phyloP scores from a whole-genome alignment of 352 stramenopile species.

The Globisporangium apiculatum region DNA sequence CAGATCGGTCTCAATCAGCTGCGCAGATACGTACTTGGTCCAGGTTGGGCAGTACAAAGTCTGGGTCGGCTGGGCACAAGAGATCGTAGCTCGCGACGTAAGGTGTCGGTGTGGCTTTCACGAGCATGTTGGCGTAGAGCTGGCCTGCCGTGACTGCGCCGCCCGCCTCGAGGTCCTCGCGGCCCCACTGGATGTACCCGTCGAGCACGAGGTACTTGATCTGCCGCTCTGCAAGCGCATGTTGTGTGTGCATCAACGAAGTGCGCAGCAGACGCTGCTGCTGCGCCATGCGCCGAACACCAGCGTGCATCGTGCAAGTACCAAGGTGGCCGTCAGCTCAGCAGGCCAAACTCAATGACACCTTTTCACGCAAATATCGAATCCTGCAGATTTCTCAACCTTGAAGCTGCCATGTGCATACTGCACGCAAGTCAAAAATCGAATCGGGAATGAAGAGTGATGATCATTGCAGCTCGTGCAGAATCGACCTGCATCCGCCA shows the following conservation, averaged over 20 bases:
- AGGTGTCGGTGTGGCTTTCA: conserved; percentile 33
- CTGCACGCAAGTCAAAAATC: too few relatives aligned
- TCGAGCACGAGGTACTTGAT: conserved; percentile 61
- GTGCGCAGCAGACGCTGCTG: background rate
- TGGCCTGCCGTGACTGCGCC: conserved; percentile 61
- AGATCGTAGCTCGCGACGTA: conserved; percentile 44
- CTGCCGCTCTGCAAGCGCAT: conserved; percentile 12
- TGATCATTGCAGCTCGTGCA: too few relatives aligned
- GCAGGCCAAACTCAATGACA: too few relatives aligned
- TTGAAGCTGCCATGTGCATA: too few relatives aligned
- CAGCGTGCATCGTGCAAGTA: too few relatives aligned
- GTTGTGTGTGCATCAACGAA: background rate
- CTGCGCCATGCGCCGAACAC: too few relatives aligned
- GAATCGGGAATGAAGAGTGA: too few relatives aligned
- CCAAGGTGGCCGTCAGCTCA: too few relatives aligned
- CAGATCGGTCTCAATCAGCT: too few relatives aligned
- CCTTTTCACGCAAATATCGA: too few relatives aligned
- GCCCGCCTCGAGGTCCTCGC: conserved; percentile 48
- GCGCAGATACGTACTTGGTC: conserved; percentile 26
- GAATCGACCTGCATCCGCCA: too few relatives aligned
- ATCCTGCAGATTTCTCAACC: too few relatives aligned
- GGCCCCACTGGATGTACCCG: conserved; percentile 54
- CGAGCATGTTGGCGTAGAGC: conserved; percentile 65
- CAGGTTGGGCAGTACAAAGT: conserved; percentile 46
- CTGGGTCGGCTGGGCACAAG: conserved; percentile 49